These are phyloP conservation scores for Dinochytrium kinnereticum DNA, from an alignment of 371 early-diverging fungal genomes.

Conservation along the genomic window DNA sequence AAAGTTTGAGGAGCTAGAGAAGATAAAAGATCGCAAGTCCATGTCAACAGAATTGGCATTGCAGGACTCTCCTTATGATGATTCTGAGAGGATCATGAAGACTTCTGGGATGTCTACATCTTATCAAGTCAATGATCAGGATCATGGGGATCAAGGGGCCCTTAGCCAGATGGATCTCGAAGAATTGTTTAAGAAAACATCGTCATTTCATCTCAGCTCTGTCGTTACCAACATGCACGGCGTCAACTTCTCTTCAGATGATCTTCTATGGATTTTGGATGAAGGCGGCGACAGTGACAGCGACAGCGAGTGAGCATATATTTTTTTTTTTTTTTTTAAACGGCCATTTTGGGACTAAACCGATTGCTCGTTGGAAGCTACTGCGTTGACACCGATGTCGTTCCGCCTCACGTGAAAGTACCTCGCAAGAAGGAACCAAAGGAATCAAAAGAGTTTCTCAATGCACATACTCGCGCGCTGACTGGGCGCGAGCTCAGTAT, in stretches of 20 bases:
- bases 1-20: conserved; percentile 93
- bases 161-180: conserved; percentile 23
- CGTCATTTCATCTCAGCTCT: neutral
- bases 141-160: neutral
- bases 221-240: neutral
- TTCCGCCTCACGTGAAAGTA: too few relatives aligned
- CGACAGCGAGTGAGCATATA: neutral
- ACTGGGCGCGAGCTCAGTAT: neutral
- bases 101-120: neutral
- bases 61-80: too few relatives aligned
- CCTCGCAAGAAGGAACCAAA: too few relatives aligned
- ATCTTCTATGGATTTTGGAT: neutral
- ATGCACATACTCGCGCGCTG: too few relatives aligned
- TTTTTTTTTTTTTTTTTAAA: too few relatives aligned
- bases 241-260: neutral
- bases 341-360: too few relatives aligned
- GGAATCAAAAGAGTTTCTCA: too few relatives aligned
- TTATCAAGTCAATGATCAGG: neutral
- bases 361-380: too few relatives aligned
- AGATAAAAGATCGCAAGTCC: conserved; percentile 79
- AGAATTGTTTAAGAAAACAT: conserved; percentile 25
- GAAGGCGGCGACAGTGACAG: neutral
- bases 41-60: conserved; percentile 24
- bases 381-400: too few relatives aligned
- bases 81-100: conserved; percentile 5